A percentile compares a stretch with the other conserved stretches of the same genome.
Evolutionary conservation across 805 yeast species (phyloP).

Genomic region (Candida golubevii): DNA sequence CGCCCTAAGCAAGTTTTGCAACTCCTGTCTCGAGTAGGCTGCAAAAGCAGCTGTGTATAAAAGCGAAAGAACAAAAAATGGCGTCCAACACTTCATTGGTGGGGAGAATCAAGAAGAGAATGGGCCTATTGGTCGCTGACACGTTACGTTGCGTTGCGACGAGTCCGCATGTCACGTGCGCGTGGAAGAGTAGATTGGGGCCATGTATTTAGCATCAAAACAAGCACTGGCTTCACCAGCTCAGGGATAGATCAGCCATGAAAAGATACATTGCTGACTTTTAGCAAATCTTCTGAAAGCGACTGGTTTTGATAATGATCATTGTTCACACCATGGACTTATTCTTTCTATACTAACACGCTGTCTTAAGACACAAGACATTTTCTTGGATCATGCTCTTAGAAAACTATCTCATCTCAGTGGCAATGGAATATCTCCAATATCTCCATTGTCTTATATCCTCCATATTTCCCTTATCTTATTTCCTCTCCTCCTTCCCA

Average conservation of each 20-base stretch:
- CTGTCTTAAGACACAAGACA: no score
- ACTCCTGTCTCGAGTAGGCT: slow-evolving; percentile 15
- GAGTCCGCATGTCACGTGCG: slow-evolving; percentile 4
- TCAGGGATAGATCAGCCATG: not conserved
- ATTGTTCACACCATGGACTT: not conserved
- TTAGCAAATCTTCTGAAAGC: not conserved
- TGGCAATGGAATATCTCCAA: no score
- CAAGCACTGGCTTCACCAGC: not conserved
- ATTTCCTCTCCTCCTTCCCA: no score
- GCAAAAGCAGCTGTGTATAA: slow-evolving; percentile 13
- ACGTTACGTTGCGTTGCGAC: slow-evolving; percentile 2
- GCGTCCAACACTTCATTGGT: slow-evolving; percentile 11
- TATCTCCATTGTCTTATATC: no score
- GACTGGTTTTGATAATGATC: not conserved
- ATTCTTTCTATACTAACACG: no score
- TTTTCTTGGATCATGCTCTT: no score
- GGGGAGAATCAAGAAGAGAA: not conserved
- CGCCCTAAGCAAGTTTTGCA: slow-evolving; percentile 10
- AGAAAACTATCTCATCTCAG: no score
- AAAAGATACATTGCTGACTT: no score
- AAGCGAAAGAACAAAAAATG: slow-evolving; percentile 9
- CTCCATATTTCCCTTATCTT: no score
- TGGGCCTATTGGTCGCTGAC: not conserved
- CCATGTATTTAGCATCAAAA: not conserved
- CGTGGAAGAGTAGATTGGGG: not conserved